These are phyloP conservation scores for Metschnikowia drakensbergensis DNA, from an alignment of 805 yeast species.

Conservation along the genomic window DNA sequence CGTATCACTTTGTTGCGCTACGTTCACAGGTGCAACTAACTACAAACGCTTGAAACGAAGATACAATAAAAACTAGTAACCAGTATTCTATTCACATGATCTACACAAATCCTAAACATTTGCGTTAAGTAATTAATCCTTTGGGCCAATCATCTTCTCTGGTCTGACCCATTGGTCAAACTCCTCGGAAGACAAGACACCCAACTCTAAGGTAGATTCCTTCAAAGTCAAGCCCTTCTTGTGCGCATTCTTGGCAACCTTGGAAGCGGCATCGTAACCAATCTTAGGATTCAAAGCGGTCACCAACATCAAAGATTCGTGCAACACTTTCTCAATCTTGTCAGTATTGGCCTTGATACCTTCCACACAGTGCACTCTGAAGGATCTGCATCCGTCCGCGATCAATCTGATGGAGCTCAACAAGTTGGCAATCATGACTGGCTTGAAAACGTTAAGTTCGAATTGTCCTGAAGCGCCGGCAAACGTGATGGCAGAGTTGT, in stretches of 20 bases:
- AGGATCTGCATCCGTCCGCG: slow-evolving; percentile 85
- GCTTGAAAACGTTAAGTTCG: slow-evolving; percentile 97
- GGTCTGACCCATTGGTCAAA: slow-evolving; percentile 97
- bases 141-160: slow-evolving; percentile 97
- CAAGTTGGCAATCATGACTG: slow-evolving; percentile 88
- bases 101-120: background rate
- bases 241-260: slow-evolving; percentile 98
- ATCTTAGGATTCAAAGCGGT: slow-evolving; percentile 98
- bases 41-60: background rate
- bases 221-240: slow-evolving; percentile 94
- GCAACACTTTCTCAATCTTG: slow-evolving; percentile 80
- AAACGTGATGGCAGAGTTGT: slow-evolving; percentile 89
- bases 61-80: background rate
- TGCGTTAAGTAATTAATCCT: slow-evolving; percentile 30
- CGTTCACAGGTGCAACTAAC: background rate
- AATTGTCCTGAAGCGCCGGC: slow-evolving; percentile 99
- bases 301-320: slow-evolving; percentile 96
- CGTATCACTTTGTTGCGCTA: too few species aligned
- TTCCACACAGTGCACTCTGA: slow-evolving; percentile 91
- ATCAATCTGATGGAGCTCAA: slow-evolving; percentile 81
- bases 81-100: background rate
- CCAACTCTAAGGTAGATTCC: slow-evolving; percentile 89
- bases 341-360: slow-evolving; percentile 88
- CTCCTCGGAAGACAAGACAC: slow-evolving; percentile 77
- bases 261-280: slow-evolving; percentile 96